Evolutionary conservation across 2,329 filamentous ascomycete genomes (phyloP), one percentile per base, ranked within the genome.

Genomic region (Anthostomella pinea): DNA sequence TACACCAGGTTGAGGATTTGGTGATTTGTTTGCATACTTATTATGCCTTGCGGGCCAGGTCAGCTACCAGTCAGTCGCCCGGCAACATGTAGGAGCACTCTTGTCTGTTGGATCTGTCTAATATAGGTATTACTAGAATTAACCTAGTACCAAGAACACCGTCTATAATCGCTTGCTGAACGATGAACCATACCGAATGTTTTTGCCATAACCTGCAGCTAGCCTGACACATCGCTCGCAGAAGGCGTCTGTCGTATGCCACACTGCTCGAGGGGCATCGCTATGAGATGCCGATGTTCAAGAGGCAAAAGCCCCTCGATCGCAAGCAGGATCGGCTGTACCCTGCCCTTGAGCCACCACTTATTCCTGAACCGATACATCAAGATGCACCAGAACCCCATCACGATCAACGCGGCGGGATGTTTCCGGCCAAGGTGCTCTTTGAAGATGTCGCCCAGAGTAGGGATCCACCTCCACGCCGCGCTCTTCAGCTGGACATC

Each of bases 321-420:
- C 33, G 41, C 37, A 3, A 34, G 17, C 17, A 48, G 23, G 14
- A 52, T 26, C 14, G 49, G 49, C 11, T 26, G 19, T 2, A 50
- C 39, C 18, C 34, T 38, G 2, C 40, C 45, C 31, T 37, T 39
- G 1, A 51, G 40, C 46, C 47, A 53, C 49, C 52, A 54, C 27
- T 45, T 39, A 8, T 43, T 33, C 33, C 52, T 44, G 8, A 49
- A 38, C 4, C 53, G 43, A 19, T 51, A 27, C 13, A 54, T 24
- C 30, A 57, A 33, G 6, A 54, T 43, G 26, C 50, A 52, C 54
- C 54, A 56, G 28, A 44, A 54, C 2, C 46, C 48, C 48, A 52
- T 48, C 2, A 56, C n/a, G 4, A 56, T 38, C 13, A 57, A 42
- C 18, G 54, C 45, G 25, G 44, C 38, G 14, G 45, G 43, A 5